Evolutionary conservation across 352 stramenopile species (phyloP), one percentile per base, ranked within the genome.

Genomic region (Thraustotheca clavata): DNA sequence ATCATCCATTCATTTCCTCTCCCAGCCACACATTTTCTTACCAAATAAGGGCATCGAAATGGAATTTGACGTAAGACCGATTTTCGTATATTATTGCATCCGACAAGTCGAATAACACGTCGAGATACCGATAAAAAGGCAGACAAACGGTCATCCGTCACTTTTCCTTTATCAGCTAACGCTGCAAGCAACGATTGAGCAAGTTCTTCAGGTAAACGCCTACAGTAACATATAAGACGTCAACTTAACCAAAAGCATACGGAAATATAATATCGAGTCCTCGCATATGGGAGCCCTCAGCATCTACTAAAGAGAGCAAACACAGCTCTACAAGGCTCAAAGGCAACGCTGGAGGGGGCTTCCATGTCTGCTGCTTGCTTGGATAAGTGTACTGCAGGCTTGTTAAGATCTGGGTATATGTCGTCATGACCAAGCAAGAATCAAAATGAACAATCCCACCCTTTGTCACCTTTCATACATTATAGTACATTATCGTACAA

Each of bases 31-130:
- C 7, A 47, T 40, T 9, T 1, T 6, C 6, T 62, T 71, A 94
- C 85, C 61, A 94, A 59, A 49, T 93, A 72, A 8, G 86, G 86
- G 61, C 83, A 93, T 33, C 81, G 81, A 49, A 87, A 85, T 6
- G 86, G 86, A 54, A 94, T 94, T 69, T 93, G 86, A 6, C 86
- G 82, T 40, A 94, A 62, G 36, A 93, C 86, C 62, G 86, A 94
- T 67, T 94, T 93, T 40, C 86, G 83, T 65, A 94, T 93, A 40
- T 73, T 69, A 31, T 72, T 79, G 69, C 86, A 94, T 61, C 78
- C 79, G 12, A 78, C 68, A 20, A 94, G 82, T 38, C 73, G 76
- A 22, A 94, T 74, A 29, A 91, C 85, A 60, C 75, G 79, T 16
- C 81, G 81, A 35, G 76, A 77, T 62, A 87, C 74, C 65, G 80